These are phyloP conservation scores for Leccinum rimulosum DNA, from an alignment of 768 basidiomycete genomes.

Conservation along the genomic window DNA sequence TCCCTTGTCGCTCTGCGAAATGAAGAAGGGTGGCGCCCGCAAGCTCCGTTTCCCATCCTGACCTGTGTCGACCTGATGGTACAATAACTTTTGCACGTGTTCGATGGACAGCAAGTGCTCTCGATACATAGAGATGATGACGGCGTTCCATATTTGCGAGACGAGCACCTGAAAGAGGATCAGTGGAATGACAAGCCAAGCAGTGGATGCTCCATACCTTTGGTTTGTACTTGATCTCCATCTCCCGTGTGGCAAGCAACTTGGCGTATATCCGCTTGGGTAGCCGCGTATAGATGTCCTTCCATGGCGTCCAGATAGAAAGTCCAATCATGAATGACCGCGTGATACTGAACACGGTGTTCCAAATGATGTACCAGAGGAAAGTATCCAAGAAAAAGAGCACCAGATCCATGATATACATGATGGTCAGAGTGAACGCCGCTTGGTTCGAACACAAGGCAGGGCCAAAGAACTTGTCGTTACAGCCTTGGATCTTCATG, in stretches of 20 bases:
- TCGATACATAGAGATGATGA: slow-evolving; percentile 99
- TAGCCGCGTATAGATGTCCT: slow-evolving; percentile 91
- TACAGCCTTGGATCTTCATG: slow-evolving; percentile 93
- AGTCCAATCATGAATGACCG: slow-evolving; percentile 89
- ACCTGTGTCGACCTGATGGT: slow-evolving; percentile 90
- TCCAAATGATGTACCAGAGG: slow-evolving; percentile 99
- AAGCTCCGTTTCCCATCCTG: slow-evolving; percentile 86
- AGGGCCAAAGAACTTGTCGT: slow-evolving; percentile 81
- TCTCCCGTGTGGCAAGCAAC: slow-evolving; percentile 87
- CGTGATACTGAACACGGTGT: slow-evolving; percentile 87
- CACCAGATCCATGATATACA: slow-evolving; percentile 97
- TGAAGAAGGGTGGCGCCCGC: slow-evolving; percentile 97
- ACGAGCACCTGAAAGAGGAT: slow-evolving; percentile 72
- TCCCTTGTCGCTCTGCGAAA: slow-evolving; percentile 87
- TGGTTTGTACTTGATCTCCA: slow-evolving; percentile 99
- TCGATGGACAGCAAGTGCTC: slow-evolving; percentile 98
- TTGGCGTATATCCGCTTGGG: slow-evolving; percentile 98
- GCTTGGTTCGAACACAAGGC: slow-evolving; percentile 89
- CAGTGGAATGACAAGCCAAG: not conserved
- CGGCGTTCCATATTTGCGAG: slow-evolving; percentile 99
- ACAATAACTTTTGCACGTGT: slow-evolving; percentile 96
- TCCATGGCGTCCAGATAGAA: slow-evolving; percentile 99
- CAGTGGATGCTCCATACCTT: slow-evolving; percentile 57
- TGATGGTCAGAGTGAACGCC: slow-evolving; percentile 92
- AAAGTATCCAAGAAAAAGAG: slow-evolving; percentile 99